Conservation (phyloP, 169 alveolate species). For the Cryptosporidium sp. region DNA sequence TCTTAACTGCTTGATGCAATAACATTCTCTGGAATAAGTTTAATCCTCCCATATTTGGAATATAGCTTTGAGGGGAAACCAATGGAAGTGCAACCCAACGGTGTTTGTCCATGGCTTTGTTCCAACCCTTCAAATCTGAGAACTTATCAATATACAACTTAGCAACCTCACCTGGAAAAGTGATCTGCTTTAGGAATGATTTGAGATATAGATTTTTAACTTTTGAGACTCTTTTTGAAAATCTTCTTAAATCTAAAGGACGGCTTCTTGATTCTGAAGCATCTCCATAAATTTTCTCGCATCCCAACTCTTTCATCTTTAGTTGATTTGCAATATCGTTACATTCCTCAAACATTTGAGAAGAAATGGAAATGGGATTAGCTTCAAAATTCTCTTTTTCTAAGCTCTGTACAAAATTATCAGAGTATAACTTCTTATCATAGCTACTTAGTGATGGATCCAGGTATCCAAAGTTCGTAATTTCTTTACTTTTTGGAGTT, state of each 20-base stretch:
- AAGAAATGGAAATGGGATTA: slow-evolving; percentile 3
- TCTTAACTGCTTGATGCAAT: slow-evolving; percentile 27
- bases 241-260: slow-evolving; percentile 43
- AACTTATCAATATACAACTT: slow-evolving; percentile 25
- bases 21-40: slow-evolving; percentile 53
- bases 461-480: slow-evolving; percentile 18
- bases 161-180: slow-evolving; percentile 41
- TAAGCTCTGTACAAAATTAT: slow-evolving; percentile 10
- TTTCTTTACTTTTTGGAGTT: slow-evolving; percentile 2
- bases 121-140: slow-evolving; percentile 70
- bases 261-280: neutral
- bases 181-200: slow-evolving; percentile 45
- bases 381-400: slow-evolving; percentile 10
- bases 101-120: slow-evolving; percentile 67
- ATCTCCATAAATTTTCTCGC: slow-evolving; percentile 6
- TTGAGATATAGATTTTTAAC: slow-evolving; percentile 28
- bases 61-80: slow-evolving; percentile 56
- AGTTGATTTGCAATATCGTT: slow-evolving; percentile 29
- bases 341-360: slow-evolving; percentile 44
- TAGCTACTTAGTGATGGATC: slow-evolving; percentile 36
- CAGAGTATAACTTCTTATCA: slow-evolving; percentile 39
- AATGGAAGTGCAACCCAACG: slow-evolving; percentile 75
- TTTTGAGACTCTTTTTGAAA: slow-evolving; percentile 40
- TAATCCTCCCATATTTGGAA: slow-evolving; percentile 69
- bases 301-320: slow-evolving; percentile 42